Evolutionary conservation across 129 eudicot species (phyloP).

Genomic region (Saussurea involucrata): DNA sequence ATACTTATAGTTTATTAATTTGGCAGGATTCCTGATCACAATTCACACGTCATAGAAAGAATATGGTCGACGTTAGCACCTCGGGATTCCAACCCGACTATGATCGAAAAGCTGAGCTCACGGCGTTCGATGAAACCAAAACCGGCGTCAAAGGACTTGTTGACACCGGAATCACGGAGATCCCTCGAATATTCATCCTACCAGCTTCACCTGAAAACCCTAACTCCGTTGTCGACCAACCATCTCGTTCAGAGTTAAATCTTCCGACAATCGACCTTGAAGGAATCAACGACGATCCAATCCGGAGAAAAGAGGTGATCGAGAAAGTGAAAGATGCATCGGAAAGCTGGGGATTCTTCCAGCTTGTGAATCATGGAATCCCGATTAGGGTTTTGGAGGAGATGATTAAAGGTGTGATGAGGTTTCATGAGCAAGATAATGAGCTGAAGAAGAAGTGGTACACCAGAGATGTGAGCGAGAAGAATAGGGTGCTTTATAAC

Average conservation of each 20-base stretch:
- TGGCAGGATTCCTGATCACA: background rate
- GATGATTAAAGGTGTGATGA: conserved; percentile 24
- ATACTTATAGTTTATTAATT: no score
- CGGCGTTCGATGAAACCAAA: conserved; percentile 46
- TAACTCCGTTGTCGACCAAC: conserved; percentile 5
- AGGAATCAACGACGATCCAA: conserved; percentile 17
- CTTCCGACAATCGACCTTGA: conserved; percentile 38
- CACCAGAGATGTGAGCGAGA: conserved; percentile 12
- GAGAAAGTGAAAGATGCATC: conserved; percentile 31
- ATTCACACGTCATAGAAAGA: background rate
- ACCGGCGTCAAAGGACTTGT: conserved; percentile 68
- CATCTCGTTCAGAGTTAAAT: background rate
- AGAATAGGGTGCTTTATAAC: conserved; percentile 19
- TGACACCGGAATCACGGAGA: conserved; percentile 36
- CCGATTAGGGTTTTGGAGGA: conserved; percentile 32
- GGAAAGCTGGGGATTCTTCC: conserved; percentile 46
- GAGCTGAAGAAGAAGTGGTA: conserved; percentile 43
- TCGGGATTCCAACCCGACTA: background rate
- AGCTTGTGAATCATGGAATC: conserved; percentile 51
- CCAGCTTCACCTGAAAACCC: conserved; percentile 14
- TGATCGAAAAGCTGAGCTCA: conserved; percentile 34
- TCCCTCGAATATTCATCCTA: conserved; percentile 42
- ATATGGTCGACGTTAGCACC: conserved; percentile 1
- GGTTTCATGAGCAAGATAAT: conserved; percentile 38
- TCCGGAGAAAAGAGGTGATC: conserved; percentile 16